Conservation (phyloP, 257 asterid species). For the Henckelia pumila region DNA sequence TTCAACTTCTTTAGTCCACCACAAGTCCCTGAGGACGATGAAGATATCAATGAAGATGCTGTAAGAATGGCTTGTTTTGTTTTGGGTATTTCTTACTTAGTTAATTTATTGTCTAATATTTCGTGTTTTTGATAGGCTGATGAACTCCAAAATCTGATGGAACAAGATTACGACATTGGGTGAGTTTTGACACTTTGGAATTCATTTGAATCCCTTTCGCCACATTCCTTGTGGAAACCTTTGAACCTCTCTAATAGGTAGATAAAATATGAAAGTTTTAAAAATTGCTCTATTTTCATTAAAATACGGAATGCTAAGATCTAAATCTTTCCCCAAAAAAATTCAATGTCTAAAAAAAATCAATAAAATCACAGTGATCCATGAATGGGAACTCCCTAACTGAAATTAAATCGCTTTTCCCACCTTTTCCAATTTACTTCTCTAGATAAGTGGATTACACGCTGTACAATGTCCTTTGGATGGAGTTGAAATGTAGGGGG, state of each 20-base stretch:
- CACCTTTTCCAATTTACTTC: background rate
- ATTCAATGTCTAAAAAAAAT: too few species aligned
- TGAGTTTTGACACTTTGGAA: constrained; percentile 25
- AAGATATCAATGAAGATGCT: constrained; percentile 80
- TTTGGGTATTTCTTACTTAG: background rate
- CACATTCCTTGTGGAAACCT: too few species aligned
- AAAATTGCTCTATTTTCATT: too few species aligned
- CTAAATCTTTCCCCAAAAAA: too few species aligned
- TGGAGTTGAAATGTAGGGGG: background rate
- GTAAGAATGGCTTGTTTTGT: constrained; percentile 37
- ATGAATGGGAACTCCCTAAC: background rate
- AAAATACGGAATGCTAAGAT: too few species aligned
- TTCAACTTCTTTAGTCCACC: constrained; percentile 95
- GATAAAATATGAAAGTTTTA: too few species aligned
- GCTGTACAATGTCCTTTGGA: background rate
- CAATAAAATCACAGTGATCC: background rate
- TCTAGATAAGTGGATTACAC: background rate
- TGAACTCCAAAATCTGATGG: constrained; percentile 77
- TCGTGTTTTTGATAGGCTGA: constrained; percentile 51
- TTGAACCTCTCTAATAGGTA: too few species aligned
- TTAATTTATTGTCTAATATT: background rate
- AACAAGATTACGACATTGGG: constrained; percentile 91
- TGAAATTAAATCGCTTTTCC: background rate
- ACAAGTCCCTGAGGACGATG: constrained; percentile 75
- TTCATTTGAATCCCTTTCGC: background rate